phyloP scores from a whole-genome alignment of 768 basidiomycete species.

The Chlorophyllum brunneum region DNA sequence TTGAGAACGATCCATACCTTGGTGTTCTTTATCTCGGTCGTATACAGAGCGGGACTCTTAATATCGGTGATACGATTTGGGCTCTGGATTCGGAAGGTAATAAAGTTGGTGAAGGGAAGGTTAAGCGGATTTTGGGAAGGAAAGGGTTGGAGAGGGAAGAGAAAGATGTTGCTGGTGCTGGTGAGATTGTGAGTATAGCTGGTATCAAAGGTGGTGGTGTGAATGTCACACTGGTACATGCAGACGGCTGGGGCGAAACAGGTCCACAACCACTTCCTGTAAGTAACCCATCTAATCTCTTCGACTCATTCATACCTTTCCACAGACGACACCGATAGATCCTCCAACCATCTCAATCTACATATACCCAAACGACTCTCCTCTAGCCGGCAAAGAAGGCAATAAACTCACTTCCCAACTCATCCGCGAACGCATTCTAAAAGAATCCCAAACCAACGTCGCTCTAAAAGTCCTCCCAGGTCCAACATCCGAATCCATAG shows the following conservation, averaged over 20 bases:
- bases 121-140: constrained; percentile 40
- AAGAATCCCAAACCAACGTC: constrained; percentile 50
- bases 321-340: constrained; percentile 42
- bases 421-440: constrained; percentile 43
- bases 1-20: constrained; percentile 48
- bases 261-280: constrained; percentile 38
- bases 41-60: constrained; percentile 37
- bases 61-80: constrained; percentile 34
- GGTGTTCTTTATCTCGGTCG: constrained; percentile 47
- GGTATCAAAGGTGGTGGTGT: constrained; percentile 45
- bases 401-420: constrained; percentile 46
- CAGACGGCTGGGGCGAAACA: constrained; percentile 39
- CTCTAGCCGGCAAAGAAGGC: constrained; percentile 42
- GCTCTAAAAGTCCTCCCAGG: constrained; percentile 46
- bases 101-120: constrained; percentile 47
- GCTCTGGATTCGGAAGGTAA: constrained; percentile 38
- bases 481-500: constrained; percentile 45
- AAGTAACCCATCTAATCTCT: constrained; percentile 11
- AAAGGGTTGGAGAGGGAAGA: constrained; percentile 40
- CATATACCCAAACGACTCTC: constrained; percentile 45
- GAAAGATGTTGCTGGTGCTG: constrained; percentile 40
- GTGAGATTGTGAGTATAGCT: constrained; percentile 47
- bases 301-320: constrained; percentile 11
- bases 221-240: constrained; percentile 40
- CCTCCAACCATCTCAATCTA: constrained; percentile 48